Conservation (phyloP, 495 filamentous ascomycete species). For the Penicillium ucsense region DNA sequence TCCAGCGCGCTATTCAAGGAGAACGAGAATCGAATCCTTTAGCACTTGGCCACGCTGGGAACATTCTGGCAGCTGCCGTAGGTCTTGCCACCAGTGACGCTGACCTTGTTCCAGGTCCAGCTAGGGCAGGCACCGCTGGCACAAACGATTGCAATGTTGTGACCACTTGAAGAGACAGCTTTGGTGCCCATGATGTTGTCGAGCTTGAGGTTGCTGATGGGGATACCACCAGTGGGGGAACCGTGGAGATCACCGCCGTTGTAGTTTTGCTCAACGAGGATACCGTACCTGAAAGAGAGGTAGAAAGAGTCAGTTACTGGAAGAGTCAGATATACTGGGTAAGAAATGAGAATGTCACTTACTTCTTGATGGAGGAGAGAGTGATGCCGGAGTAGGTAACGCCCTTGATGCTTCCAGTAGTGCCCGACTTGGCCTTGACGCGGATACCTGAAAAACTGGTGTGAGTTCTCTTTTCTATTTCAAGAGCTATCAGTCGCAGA, state of each 20-base stretch:
- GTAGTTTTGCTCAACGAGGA: slow-evolving; percentile 57
- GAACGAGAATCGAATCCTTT: background rate
- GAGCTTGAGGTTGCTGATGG: slow-evolving; percentile 45
- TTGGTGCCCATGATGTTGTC: slow-evolving; percentile 33
- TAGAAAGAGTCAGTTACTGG: background rate
- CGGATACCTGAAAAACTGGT: slow-evolving; percentile 13
- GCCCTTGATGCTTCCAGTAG: slow-evolving; percentile 15
- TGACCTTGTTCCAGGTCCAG: slow-evolving; percentile 39
- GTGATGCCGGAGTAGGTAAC: slow-evolving; percentile 19
- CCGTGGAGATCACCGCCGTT: slow-evolving; percentile 42
- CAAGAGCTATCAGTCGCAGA: background rate
- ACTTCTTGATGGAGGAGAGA: slow-evolving; percentile 13
- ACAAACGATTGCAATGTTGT: slow-evolving; percentile 44
- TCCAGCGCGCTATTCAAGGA: too few species aligned
- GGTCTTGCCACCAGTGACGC: slow-evolving; percentile 38
- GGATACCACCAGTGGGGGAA: slow-evolving; percentile 43
- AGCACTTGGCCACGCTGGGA: slow-evolving; percentile 30
- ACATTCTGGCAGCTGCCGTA: slow-evolving; percentile 32
- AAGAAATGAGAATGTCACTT: background rate
- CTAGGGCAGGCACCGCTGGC: slow-evolving; percentile 26
- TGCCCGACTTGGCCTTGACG: slow-evolving; percentile 17
- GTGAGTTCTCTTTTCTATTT: background rate
- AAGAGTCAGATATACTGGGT: background rate
- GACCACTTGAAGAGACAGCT: slow-evolving; percentile 26
- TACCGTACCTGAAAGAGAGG: slow-evolving; percentile 34